These are phyloP conservation scores for Eucalyptus globulus DNA, from an alignment of 345 rosid species.

Conservation along the genomic window DNA sequence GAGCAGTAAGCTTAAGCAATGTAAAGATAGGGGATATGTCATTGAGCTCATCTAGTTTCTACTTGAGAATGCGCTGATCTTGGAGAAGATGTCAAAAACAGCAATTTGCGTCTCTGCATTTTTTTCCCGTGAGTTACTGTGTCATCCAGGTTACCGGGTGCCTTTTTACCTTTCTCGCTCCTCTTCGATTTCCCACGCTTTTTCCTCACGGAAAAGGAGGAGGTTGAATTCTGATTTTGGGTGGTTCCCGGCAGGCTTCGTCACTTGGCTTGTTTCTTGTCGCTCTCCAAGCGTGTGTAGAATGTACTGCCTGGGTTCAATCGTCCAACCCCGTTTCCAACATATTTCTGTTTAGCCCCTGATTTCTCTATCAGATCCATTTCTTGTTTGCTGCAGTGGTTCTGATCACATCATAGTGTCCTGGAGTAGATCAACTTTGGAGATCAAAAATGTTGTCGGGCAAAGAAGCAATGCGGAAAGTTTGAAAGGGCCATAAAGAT, in stretches of 20 bases:
- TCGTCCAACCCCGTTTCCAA: too few species aligned
- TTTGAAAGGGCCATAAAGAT: neutral
- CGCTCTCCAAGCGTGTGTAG: too few species aligned
- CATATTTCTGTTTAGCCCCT: too few species aligned
- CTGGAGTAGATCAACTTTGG: neutral
- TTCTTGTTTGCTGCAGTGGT: neutral
- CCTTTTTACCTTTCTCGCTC: neutral
- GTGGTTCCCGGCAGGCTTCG: neutral
- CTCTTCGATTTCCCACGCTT: neutral
- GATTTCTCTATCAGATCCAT: too few species aligned
- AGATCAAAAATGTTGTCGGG: neutral
- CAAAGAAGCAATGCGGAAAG: neutral
- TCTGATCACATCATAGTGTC: neutral
- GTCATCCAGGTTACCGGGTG: neutral
- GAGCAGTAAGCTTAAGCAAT: neutral
- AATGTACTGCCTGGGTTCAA: too few species aligned
- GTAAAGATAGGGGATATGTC: neutral
- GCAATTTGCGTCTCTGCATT: neutral
- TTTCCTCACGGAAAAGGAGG: too few species aligned
- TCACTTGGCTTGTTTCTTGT: neutral
- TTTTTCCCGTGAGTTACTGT: too few species aligned
- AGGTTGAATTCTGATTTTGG: too few species aligned
- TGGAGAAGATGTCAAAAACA: neutral
- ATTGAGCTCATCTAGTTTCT: neutral
- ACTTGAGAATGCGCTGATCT: neutral